Percentiles rank a stretch among this genome's conserved stretches.
Conservation (phyloP, 208 protist genomes). For the Crithidia expoeki region DNA sequence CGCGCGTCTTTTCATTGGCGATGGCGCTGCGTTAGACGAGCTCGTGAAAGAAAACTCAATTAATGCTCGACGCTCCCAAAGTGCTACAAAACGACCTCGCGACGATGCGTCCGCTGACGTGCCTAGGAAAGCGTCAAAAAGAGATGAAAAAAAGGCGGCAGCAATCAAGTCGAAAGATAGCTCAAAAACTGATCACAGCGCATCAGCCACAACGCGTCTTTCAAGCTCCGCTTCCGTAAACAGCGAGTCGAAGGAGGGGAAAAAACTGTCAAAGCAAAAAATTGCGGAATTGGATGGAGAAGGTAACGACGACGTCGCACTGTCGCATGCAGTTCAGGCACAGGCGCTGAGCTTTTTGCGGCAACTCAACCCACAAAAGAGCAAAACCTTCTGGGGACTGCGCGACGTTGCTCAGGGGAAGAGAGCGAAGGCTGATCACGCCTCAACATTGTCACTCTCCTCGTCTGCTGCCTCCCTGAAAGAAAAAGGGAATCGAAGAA, state of each 20-base stretch:
- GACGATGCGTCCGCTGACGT: not conserved
- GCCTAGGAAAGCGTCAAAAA: not conserved
- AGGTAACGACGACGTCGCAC: slow-evolving; percentile 45
- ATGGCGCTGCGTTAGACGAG: not conserved
- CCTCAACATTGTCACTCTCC: not conserved
- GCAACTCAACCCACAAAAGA: slow-evolving; percentile 36
- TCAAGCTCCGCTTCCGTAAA: not conserved
- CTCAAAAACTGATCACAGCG: not conserved
- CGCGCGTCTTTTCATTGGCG: slow-evolving; percentile 31
- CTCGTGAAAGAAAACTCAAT: slow-evolving; percentile 9
- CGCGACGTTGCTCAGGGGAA: slow-evolving; percentile 68
- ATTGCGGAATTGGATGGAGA: not conserved
- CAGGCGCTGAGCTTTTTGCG: slow-evolving; percentile 60
- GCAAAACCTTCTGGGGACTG: slow-evolving; percentile 65
- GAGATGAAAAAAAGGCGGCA: not conserved
- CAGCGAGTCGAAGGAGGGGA: not conserved
- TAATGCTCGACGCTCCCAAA: not conserved
- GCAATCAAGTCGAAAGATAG: not conserved
- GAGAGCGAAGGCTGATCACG: not conserved
- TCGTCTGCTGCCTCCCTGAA: not conserved
- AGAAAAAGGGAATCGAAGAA: not conserved
- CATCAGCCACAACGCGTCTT: not conserved
- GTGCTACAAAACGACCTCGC: not conserved
- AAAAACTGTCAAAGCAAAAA: slow-evolving; percentile 4
- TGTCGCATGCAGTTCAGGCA: slow-evolving; percentile 57